Evolutionary conservation across 2,329 filamentous ascomycete species (phyloP).

Genomic region (Atkinsonella hypoxylon): DNA sequence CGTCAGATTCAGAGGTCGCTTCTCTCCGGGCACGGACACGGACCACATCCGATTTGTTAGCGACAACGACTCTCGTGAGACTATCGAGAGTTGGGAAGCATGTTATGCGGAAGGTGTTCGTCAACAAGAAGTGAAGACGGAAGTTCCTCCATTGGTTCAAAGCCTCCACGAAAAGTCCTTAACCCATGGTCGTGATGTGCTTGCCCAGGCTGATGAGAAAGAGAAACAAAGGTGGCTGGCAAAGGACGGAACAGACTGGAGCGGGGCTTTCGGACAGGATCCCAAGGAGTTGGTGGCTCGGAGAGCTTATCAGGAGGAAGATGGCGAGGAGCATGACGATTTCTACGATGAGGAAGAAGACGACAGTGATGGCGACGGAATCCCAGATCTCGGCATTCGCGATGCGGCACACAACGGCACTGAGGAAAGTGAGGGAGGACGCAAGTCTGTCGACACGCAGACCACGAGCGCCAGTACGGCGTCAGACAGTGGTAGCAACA

Average conservation of each 20-base stretch:
- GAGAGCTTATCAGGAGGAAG: slow-evolving; percentile 14
- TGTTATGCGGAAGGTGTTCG: slow-evolving; percentile 82
- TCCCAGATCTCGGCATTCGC: slow-evolving; percentile 45
- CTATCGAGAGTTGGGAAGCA: slow-evolving; percentile 88
- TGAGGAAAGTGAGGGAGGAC: slow-evolving; percentile 16
- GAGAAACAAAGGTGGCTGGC: slow-evolving; percentile 69
- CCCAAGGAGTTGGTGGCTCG: slow-evolving; percentile 39
- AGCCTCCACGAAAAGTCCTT: slow-evolving; percentile 73
- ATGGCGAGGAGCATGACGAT: slow-evolving; percentile 28
- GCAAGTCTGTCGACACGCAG: slow-evolving; percentile 29
- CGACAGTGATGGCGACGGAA: slow-evolving; percentile 24
- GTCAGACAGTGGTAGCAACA: slow-evolving; percentile 27
- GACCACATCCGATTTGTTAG: slow-evolving; percentile 73
- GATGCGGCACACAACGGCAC: slow-evolving; percentile 32
- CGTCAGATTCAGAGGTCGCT: slow-evolving; percentile 65
- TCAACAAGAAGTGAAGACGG: slow-evolving; percentile 53
- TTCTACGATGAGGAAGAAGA: slow-evolving; percentile 23
- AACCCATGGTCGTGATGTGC: slow-evolving; percentile 66
- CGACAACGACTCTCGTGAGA: slow-evolving; percentile 83
- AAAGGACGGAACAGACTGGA: slow-evolving; percentile 77
- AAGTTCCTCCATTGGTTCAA: slow-evolving; percentile 61
- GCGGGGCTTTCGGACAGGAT: slow-evolving; percentile 71
- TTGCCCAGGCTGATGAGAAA: slow-evolving; percentile 58
- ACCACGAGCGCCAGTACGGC: slow-evolving; percentile 19
- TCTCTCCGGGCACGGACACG: slow-evolving; percentile 83